Conservation (phyloP, 106 monocot species). For the Posidonia australis region DNA sequence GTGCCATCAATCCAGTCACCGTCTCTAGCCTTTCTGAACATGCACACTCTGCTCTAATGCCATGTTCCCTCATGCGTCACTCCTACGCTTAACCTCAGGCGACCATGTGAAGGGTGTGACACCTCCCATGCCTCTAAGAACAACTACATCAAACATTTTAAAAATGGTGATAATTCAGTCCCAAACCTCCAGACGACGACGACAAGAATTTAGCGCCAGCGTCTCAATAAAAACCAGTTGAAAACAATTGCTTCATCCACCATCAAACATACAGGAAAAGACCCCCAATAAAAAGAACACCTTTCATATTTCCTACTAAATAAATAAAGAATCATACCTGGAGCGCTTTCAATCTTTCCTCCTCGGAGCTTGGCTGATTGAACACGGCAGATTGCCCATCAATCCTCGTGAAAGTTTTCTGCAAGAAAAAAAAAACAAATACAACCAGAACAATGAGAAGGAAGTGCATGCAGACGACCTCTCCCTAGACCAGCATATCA, state of each 20-base stretch:
- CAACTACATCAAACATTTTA: too few relatives aligned
- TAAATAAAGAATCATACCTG: conserved; percentile 27
- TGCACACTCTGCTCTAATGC: too few relatives aligned
- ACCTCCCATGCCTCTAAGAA: too few relatives aligned
- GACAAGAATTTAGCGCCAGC: too few relatives aligned
- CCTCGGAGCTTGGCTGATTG: conserved; percentile 14
- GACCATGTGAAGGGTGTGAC: too few relatives aligned
- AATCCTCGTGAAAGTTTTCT: conserved; percentile 18
- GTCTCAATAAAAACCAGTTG: neutral
- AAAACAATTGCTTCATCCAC: neutral
- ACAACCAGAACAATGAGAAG: neutral
- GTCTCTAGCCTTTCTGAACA: too few relatives aligned
- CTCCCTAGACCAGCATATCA: conserved; percentile 14
- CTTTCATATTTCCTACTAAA: neutral
- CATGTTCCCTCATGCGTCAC: too few relatives aligned
- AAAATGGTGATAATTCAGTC: too few relatives aligned
- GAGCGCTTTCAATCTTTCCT: conserved; percentile 51
- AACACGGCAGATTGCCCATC: conserved; percentile 19
- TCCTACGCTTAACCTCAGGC: too few relatives aligned
- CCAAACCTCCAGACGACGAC: too few relatives aligned
- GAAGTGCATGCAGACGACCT: conserved; percentile 3
- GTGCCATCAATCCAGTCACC: too few relatives aligned
- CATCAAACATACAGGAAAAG: neutral
- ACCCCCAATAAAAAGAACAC: too few relatives aligned
- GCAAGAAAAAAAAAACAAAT: neutral